A percentile compares a stretch with the other conserved stretches of the same genome.
phyloP scores from a whole-genome alignment of 768 basidiomycete genomes.

The Trichaptum fuscoviolaceum region DNA sequence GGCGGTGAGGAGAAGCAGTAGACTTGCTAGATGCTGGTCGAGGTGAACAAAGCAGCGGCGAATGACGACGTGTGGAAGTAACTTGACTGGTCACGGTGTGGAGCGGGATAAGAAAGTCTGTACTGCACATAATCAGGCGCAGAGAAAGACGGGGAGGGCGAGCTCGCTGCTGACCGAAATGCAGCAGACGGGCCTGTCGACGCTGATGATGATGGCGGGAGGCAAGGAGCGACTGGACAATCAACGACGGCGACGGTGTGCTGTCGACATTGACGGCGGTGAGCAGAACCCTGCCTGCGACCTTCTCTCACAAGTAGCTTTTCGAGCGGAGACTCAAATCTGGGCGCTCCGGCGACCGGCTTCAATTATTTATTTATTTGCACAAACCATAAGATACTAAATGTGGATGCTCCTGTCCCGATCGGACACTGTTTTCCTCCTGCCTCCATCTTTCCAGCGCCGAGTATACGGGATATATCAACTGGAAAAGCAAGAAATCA shows the following conservation, averaged over 20 bases:
- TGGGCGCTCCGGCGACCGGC: neutral
- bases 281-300: neutral
- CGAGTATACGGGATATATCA: too few relatives aligned
- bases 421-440: neutral
- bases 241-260: neutral
- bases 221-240: neutral
- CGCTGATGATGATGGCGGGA: neutral
- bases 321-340: neutral
- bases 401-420: neutral
- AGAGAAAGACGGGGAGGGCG: neutral
- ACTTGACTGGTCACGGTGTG: neutral
- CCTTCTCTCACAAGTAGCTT: neutral
- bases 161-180: neutral
- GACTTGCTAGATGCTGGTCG: neutral
- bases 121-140: neutral
- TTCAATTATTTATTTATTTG: neutral
- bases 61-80: neutral
- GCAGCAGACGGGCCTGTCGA: neutral
- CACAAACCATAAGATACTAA: neutral
- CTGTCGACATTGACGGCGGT: conserved; percentile 1
- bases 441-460: too few relatives aligned
- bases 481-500: too few relatives aligned
- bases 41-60: neutral
- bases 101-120: neutral
- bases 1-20: neutral